Base-by-base conservation (phyloP, 164 flowering plant species). In the Amborella trichopoda region DNA sequence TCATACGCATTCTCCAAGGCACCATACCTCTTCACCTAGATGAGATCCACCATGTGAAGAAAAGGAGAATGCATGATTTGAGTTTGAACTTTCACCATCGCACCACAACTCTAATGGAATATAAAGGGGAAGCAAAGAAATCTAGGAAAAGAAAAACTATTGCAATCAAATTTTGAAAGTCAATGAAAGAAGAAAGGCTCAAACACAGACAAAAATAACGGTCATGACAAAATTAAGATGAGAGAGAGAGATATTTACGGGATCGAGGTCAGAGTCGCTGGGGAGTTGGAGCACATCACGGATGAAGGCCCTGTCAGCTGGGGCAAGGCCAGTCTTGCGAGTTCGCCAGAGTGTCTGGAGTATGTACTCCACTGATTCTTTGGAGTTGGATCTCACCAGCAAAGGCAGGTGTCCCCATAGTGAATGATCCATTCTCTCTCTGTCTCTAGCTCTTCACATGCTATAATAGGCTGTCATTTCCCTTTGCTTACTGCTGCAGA, bases 291-390 rank as follows among this genome's bases (percentile, higher is more conserved):
- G 89, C 61, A 75, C 59, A 37, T 68, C 69, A 23, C 66, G 34
- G 65, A 84, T 59, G 52, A 73, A 33, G 22, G 34, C 64, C 26
- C 90, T 77, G 49, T 84, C 89, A 50, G 78, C 50, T 32, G 86
- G 44, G 45, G 75, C 80, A 27, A 80, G 80, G 30, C 89, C 82
- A 32, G 76, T 81, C 48, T 69, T 68, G 23, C 90, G 74, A 30
- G 84, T 75, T 23, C 77, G 53, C 95, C 95, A 84, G 3, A 81
- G 73, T 19, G 76, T 63, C 60, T 80, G 80, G 44, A 78, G 89
- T 22, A 78, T 67, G 72, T 58, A 69, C 49, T 81, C 85, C 9
- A 78, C 72, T 2, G 85, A 76, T 9, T 81, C 85, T 28, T 79
- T 79, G 1, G 85, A 75, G 44, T 54, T 76, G 2, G 91, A 66